These are phyloP conservation scores for Epichloe amarillans DNA, from an alignment of 2,329 filamentous ascomycete species.

Conservation along the genomic window DNA sequence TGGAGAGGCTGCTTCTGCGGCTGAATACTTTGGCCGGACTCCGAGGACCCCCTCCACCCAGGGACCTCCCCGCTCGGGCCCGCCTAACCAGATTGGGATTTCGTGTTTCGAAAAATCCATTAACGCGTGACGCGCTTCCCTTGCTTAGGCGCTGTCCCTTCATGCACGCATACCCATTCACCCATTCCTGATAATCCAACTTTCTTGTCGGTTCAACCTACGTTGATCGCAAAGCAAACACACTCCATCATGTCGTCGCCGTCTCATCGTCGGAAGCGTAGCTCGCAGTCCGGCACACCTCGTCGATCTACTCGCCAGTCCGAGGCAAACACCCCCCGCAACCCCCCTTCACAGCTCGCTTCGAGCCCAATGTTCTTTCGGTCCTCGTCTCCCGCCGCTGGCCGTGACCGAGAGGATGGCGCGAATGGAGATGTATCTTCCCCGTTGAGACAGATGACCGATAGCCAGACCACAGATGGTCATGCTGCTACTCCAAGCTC, in stretches of 20 bases:
- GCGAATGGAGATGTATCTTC: conserved; percentile 32
- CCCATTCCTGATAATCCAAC: not conserved
- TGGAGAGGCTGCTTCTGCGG: not conserved
- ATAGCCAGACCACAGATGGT: conserved; percentile 36
- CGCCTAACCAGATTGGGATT: not conserved
- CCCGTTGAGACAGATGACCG: conserved; percentile 42
- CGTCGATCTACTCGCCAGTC: conserved; percentile 28
- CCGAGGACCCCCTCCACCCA: not conserved
- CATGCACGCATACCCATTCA: not conserved
- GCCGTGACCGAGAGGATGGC: conserved; percentile 13
- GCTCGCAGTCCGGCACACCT: conserved; percentile 36
- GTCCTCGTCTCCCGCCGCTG: conserved; percentile 27
- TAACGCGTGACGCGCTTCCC: conserved; percentile 4
- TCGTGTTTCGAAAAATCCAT: not conserved
- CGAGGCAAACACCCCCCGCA: conserved; percentile 28
- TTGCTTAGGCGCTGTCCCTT: not conserved
- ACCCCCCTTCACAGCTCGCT: conserved; percentile 38
- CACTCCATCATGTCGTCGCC: conserved; percentile 27
- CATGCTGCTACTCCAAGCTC: conserved; percentile 38
- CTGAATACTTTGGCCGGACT: conserved; percentile 2
- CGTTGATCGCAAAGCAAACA: not conserved
- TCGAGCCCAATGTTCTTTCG: conserved; percentile 76
- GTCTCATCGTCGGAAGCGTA: conserved; percentile 33
- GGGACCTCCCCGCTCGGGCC: not conserved
- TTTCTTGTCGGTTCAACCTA: not conserved